A percentile compares a stretch with the other conserved stretches of the same genome.
phyloP scores from a whole-genome alignment of 352 stramenopile genomes.

The Phytophthora crassamura region DNA sequence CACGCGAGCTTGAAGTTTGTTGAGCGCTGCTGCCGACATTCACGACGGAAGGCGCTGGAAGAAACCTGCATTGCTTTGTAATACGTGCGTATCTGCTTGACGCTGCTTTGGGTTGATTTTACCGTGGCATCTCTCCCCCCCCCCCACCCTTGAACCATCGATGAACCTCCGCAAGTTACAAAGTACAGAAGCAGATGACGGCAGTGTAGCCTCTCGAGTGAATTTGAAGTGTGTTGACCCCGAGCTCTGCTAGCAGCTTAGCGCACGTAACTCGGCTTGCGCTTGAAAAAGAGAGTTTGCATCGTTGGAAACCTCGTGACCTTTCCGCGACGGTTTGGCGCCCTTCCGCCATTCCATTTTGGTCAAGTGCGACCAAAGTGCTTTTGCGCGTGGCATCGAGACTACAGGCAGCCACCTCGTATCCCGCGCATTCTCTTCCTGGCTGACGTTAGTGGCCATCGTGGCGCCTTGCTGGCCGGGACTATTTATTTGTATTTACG shows the following conservation, averaged over 20 bases:
- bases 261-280: conserved; percentile 5
- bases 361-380: not conserved
- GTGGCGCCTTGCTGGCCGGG: not conserved
- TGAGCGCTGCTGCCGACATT: conserved; percentile 17
- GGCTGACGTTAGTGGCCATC: not conserved
- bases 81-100: conserved; percentile 53
- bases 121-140: conserved; percentile 29
- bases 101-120: conserved; percentile 36
- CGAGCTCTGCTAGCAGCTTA: conserved; percentile 11
- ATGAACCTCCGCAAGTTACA: conserved; percentile 23
- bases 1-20: conserved; percentile 24
- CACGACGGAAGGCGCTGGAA: conserved; percentile 23
- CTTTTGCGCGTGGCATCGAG: no score
- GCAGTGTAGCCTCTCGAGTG: conserved; percentile 17
- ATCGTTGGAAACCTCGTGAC: conserved; percentile 28
- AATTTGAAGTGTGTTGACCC: conserved; percentile 16
- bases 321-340: conserved; percentile 25
- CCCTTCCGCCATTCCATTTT: conserved; percentile 23
- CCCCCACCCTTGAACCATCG: conserved; percentile 18
- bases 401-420: no score
- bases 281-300: conserved; percentile 8
- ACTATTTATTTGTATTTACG: conserved; percentile 28
- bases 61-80: conserved; percentile 46
- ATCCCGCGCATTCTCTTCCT: not conserved
- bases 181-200: conserved; percentile 24